Evolutionary conservation across 2,329 filamentous ascomycete genomes (phyloP).

Genomic region (Paramyrothecium roridum): DNA sequence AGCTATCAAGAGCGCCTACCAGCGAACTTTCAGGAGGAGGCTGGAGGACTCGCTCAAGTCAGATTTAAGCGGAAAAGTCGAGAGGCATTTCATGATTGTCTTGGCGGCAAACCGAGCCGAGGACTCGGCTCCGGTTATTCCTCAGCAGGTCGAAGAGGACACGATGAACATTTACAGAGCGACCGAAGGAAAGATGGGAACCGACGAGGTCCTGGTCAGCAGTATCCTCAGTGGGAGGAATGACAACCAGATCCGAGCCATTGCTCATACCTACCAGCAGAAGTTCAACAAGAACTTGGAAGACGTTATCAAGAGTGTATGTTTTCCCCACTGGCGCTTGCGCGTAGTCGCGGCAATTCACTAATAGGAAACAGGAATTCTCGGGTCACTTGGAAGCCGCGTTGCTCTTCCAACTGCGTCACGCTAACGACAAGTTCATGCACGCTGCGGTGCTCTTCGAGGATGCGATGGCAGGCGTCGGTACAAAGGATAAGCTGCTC

Average conservation of each 20-base stretch:
- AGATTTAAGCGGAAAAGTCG: slow-evolving; percentile 84
- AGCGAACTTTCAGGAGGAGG: slow-evolving; percentile 59
- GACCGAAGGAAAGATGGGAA: slow-evolving; percentile 69
- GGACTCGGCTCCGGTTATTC: slow-evolving; percentile 71
- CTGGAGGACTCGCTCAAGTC: slow-evolving; percentile 71
- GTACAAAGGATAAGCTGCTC: slow-evolving; percentile 81
- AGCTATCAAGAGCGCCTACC: slow-evolving; percentile 80
- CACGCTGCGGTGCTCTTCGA: slow-evolving; percentile 82
- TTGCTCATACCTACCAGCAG: slow-evolving; percentile 69
- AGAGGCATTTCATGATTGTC: slow-evolving; percentile 80
- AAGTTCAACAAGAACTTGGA: slow-evolving; percentile 70
- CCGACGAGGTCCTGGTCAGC: slow-evolving; percentile 75
- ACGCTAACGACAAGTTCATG: slow-evolving; percentile 76
- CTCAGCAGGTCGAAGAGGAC: slow-evolving; percentile 71
- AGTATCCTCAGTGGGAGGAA: slow-evolving; percentile 73
- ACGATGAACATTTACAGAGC: slow-evolving; percentile 74
- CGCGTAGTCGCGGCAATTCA: not conserved
- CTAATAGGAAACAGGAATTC: slow-evolving; percentile 57
- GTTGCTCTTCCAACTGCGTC: slow-evolving; percentile 73
- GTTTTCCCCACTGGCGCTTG: slow-evolving; percentile 11
- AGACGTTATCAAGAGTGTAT: slow-evolving; percentile 67
- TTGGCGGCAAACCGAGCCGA: slow-evolving; percentile 72
- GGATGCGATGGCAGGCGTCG: slow-evolving; percentile 79
- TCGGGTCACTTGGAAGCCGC: slow-evolving; percentile 90
- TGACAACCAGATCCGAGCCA: slow-evolving; percentile 80